phyloP scores from a whole-genome alignment of 2,329 filamentous ascomycete species.

The Trichophaea hybrida region DNA sequence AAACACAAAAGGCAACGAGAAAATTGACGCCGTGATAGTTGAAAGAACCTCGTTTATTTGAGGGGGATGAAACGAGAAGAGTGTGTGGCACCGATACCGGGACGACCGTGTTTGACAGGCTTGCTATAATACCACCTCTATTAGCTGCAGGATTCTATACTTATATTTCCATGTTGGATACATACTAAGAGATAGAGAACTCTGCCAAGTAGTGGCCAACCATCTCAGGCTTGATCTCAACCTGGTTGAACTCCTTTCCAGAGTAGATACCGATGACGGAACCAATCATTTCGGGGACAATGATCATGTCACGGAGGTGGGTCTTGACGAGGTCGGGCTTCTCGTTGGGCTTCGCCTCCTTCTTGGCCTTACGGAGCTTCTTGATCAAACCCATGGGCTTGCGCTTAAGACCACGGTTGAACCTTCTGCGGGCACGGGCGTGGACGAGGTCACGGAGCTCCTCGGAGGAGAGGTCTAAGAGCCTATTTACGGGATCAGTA shows the following conservation, averaged over 20 bases:
- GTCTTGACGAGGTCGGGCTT: constrained; percentile 99
- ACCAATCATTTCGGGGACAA: constrained; percentile 99
- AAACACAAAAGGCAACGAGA: background rate
- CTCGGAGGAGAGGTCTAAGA: constrained; percentile 96
- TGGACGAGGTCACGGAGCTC: constrained; percentile 99
- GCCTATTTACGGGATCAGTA: constrained; percentile 41
- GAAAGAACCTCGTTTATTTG: constrained; percentile 54
- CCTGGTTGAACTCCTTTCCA: constrained; percentile 99
- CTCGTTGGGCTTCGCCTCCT: constrained; percentile 98
- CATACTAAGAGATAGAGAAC: constrained; percentile 99
- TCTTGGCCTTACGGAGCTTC: constrained; percentile 99
- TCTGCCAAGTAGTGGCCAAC: constrained; percentile 98
- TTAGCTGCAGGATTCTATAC: background rate
- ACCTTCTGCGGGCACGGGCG: constrained; percentile 92
- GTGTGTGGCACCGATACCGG: constrained; percentile 99
- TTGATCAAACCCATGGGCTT: constrained; percentile 99
- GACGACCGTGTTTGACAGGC: constrained; percentile 99
- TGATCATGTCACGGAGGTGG: constrained; percentile 98
- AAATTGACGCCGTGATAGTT: background rate
- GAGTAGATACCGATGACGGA: constrained; percentile 98
- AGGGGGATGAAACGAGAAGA: constrained; percentile 99
- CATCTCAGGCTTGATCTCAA: constrained; percentile 99
- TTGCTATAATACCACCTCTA: constrained; percentile 46
- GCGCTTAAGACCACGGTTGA: constrained; percentile 99
- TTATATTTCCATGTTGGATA: background rate